A percentile compares a stretch with the other conserved stretches of the same genome.
Evolutionary conservation across 305 asterid species (phyloP).

Genomic region (Lippia alba): DNA sequence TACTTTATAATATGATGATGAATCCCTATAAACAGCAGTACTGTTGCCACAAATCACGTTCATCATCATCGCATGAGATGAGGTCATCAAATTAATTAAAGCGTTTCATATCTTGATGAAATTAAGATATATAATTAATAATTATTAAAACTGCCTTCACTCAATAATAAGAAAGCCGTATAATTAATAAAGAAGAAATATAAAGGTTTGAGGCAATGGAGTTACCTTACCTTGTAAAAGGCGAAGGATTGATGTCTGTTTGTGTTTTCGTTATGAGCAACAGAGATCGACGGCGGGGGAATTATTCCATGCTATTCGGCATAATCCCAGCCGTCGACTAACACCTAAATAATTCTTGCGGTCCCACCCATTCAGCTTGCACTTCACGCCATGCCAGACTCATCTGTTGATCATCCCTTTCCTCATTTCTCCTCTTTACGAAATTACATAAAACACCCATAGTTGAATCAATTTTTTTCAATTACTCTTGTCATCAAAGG

Average conservation of each 20-base stretch:
- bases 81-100: background rate
- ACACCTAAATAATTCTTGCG: background rate
- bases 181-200: background rate
- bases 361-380: conserved; percentile 30
- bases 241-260: conserved; percentile 25
- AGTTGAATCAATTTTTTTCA: too few relatives aligned
- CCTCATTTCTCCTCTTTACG: too few relatives aligned
- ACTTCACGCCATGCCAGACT: conserved; percentile 22
- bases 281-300: conserved; percentile 38
- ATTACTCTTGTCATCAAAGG: too few relatives aligned
- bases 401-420: too few relatives aligned
- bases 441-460: too few relatives aligned
- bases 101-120: too few relatives aligned
- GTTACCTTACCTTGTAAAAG: conserved; percentile 13
- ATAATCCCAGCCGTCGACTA: conserved; percentile 26
- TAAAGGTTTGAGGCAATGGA: background rate
- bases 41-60: conserved; percentile 5
- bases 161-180: too few relatives aligned
- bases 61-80: background rate
- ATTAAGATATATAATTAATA: too few relatives aligned
- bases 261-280: too few relatives aligned
- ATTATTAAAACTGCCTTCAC: too few relatives aligned
- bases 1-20: too few relatives aligned
- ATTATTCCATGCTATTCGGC: conserved; percentile 24
- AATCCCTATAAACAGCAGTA: too few relatives aligned